These are phyloP conservation scores for Venturia pyrina DNA, from an alignment of 2,329 filamentous ascomycete genomes.

Conservation along the genomic window DNA sequence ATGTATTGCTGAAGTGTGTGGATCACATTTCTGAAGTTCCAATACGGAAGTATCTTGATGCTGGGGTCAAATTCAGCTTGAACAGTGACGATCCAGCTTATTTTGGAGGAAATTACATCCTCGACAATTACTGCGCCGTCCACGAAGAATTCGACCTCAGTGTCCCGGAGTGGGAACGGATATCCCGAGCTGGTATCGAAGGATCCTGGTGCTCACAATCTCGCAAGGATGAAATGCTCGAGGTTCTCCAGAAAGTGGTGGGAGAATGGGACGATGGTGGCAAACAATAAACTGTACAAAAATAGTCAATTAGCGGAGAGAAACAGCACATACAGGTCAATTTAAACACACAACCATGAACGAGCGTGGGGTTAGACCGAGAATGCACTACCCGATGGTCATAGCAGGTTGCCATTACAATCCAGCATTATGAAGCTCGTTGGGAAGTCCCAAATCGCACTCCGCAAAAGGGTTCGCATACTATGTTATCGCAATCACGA, in stretches of 20 bases:
- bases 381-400: too few relatives aligned
- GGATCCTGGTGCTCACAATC: slow-evolving; percentile 59
- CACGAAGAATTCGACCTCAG: slow-evolving; percentile 59
- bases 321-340: too few relatives aligned
- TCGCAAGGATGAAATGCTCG: slow-evolving; percentile 51
- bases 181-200: slow-evolving; percentile 51
- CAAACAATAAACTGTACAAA: background rate
- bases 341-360: too few relatives aligned
- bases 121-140: slow-evolving; percentile 66
- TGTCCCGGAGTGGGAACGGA: slow-evolving; percentile 55
- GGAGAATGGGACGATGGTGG: background rate
- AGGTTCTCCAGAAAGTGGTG: background rate
- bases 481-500: background rate
- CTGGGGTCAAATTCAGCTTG: slow-evolving; percentile 57
- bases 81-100: slow-evolving; percentile 69
- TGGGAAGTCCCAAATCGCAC: too few relatives aligned
- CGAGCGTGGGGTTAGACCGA: too few relatives aligned
- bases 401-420: too few relatives aligned
- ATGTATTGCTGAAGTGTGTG: slow-evolving; percentile 54
- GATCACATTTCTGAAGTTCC: slow-evolving; percentile 46
- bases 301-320: too few relatives aligned
- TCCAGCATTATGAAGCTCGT: too few relatives aligned
- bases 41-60: slow-evolving; percentile 52
- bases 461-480: background rate
- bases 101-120: slow-evolving; percentile 59